Conservation (phyloP, 176 grass and related monocot genomes). For the Themeda triandra region DNA sequence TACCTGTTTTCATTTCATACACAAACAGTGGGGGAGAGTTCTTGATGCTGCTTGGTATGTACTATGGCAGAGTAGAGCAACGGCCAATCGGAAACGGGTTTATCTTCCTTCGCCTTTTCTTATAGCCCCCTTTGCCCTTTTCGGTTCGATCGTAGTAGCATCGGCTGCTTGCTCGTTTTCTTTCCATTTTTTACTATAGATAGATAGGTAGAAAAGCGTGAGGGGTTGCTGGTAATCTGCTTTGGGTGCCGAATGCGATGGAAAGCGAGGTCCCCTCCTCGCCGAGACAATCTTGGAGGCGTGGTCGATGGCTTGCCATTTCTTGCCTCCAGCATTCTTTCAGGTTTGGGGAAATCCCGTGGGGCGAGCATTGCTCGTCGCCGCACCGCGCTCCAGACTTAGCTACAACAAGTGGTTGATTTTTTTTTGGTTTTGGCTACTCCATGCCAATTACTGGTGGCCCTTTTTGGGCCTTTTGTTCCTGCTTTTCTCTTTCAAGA, state of each 20-base stretch:
- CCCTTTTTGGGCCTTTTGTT: not conserved
- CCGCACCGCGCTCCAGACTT: constrained; percentile 2
- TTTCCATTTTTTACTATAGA: not conserved
- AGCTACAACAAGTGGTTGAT: constrained; percentile 13
- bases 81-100: not conserved
- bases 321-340: not conserved
- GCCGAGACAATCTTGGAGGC: not conserved
- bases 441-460: constrained; percentile 11
- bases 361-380: constrained; percentile 1
- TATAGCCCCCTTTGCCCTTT: not conserved
- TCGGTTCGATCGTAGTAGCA: not conserved
- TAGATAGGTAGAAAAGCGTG: not conserved
- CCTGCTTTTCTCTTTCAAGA: constrained; percentile 41
- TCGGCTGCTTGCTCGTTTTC: not conserved
- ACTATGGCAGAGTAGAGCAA: not conserved
- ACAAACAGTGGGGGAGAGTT: not conserved
- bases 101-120: constrained; percentile 7
- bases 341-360: not conserved
- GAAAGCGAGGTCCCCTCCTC: not conserved
- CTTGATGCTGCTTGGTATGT: not conserved
- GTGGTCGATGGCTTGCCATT: not conserved
- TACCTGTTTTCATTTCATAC: not conserved
- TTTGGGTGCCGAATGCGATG: constrained; percentile 5
- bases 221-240: not conserved
- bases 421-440: constrained; percentile 6